These are phyloP conservation scores for Lactarius tabidus DNA, from an alignment of 768 basidiomycete genomes.

Conservation along the genomic window DNA sequence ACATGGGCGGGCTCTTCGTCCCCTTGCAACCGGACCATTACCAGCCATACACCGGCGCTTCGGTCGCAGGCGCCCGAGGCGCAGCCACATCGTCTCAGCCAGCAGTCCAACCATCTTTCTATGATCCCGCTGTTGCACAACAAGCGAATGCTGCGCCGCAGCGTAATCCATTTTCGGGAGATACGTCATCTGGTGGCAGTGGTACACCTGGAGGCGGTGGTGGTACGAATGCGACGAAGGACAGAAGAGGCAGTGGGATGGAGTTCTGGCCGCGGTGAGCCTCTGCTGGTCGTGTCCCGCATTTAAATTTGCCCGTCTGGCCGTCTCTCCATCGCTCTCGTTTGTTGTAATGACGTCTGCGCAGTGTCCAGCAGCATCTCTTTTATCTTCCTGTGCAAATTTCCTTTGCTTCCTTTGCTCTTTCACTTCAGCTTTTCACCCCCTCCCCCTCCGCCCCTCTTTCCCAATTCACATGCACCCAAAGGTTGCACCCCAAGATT, in stretches of 20 bases:
- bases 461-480: conserved; percentile 11
- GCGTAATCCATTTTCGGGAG: conserved; percentile 36
- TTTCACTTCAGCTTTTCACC: conserved; percentile 1
- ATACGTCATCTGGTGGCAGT: conserved; percentile 19
- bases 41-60: conserved; percentile 44
- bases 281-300: neutral
- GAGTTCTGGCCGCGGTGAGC: conserved; percentile 73
- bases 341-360: conserved; percentile 3
- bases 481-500: conserved; percentile 11
- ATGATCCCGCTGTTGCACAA: conserved; percentile 56
- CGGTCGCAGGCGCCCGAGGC: conserved; percentile 33
- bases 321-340: conserved; percentile 1
- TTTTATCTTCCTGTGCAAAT: conserved; percentile 21
- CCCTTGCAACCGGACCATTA: conserved; percentile 85
- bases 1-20: conserved; percentile 67
- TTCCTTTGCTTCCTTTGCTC: conserved; percentile 10
- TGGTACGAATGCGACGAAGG: conserved; percentile 46
- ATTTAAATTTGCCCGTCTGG: neutral
- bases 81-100: conserved; percentile 51
- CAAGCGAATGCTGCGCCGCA: conserved; percentile 27
- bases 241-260: conserved; percentile 58
- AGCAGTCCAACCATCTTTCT: conserved; percentile 61
- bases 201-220: conserved; percentile 33
- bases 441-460: neutral
- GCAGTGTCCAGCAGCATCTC: conserved; percentile 11